Evolutionary conservation across 176 grass and related monocot species (phyloP).

Genomic region (Dendrocalamus sinicus): DNA sequence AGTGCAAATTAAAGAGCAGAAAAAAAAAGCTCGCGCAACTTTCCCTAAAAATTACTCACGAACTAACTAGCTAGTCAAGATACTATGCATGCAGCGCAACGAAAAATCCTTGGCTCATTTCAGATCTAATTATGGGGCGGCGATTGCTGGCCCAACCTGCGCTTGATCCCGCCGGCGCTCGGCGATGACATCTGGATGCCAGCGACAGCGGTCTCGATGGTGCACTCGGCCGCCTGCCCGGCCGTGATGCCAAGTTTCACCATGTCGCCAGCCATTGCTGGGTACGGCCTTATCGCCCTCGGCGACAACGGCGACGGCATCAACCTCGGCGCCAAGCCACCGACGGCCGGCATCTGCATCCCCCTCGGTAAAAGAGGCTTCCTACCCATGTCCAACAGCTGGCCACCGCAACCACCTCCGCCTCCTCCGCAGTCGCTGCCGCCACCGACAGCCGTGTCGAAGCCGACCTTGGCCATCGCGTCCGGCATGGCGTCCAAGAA

Average conservation of each 20-base stretch:
- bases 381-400: conserved; percentile 45
- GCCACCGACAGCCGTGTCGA: conserved; percentile 36
- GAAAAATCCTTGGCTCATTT: conserved; percentile 3
- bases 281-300: conserved; percentile 62
- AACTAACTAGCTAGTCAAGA: neutral
- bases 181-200: conserved; percentile 82
- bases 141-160: conserved; percentile 53
- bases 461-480: conserved; percentile 49
- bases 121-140: conserved; percentile 43
- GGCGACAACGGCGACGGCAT: conserved; percentile 55
- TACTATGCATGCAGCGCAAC: conserved; percentile 17
- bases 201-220: conserved; percentile 53
- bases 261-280: conserved; percentile 49
- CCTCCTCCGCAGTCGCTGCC: neutral
- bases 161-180: conserved; percentile 62
- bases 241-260: conserved; percentile 58
- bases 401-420: neutral
- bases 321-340: conserved; percentile 39
- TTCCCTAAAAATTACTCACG: conserved; percentile 13
- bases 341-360: conserved; percentile 51
- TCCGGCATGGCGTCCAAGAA: conserved; percentile 46
- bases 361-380: conserved; percentile 60
- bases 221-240: conserved; percentile 47
- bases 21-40: neutral
- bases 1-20: conserved; percentile 17